Conservation (phyloP, 2,329 filamentous ascomycete genomes). For the Corinectria fuckeliana region DNA sequence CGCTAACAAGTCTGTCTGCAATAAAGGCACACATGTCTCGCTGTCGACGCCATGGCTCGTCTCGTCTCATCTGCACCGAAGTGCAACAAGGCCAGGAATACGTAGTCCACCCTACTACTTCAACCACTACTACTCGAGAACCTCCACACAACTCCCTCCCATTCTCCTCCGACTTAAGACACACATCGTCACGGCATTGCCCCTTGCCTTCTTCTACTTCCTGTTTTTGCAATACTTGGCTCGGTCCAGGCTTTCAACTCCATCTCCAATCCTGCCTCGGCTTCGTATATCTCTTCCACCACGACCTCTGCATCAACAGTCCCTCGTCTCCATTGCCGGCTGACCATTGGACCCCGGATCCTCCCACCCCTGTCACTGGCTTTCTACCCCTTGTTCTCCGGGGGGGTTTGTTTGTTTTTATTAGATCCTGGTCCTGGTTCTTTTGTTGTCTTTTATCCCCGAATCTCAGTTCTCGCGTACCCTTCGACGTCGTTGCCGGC, state of each 20-base stretch:
- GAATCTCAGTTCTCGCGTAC: constrained; percentile 12
- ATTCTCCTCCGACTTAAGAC: constrained; percentile 24
- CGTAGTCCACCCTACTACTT: constrained; percentile 54
- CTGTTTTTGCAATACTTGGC: neutral
- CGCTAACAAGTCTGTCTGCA: constrained; percentile 61
- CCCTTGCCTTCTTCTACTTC: constrained; percentile 43
- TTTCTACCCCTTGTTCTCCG: constrained; percentile 1
- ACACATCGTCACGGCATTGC: constrained; percentile 2
- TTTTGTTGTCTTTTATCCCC: neutral
- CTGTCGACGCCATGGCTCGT: constrained; percentile 52
- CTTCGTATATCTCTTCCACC: neutral
- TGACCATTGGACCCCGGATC: constrained; percentile 8
- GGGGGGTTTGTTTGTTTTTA: constrained; percentile 1
- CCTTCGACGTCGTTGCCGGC: constrained; percentile 6
- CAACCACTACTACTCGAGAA: constrained; percentile 41
- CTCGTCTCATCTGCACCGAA: constrained; percentile 48
- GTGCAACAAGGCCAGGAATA: constrained; percentile 55
- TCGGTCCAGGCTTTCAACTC: neutral
- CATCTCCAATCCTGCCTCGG: neutral
- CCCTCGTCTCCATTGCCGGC: constrained; percentile 5
- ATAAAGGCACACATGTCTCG: constrained; percentile 67
- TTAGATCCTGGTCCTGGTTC: neutral
- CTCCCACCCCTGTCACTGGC: neutral
- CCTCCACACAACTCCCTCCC: constrained; percentile 22
- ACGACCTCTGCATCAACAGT: neutral